Evolutionary conservation across 208 protist genomes (phyloP), one percentile per base, ranked within the genome.

Genomic region (Trichomonas vaginalis): DNA sequence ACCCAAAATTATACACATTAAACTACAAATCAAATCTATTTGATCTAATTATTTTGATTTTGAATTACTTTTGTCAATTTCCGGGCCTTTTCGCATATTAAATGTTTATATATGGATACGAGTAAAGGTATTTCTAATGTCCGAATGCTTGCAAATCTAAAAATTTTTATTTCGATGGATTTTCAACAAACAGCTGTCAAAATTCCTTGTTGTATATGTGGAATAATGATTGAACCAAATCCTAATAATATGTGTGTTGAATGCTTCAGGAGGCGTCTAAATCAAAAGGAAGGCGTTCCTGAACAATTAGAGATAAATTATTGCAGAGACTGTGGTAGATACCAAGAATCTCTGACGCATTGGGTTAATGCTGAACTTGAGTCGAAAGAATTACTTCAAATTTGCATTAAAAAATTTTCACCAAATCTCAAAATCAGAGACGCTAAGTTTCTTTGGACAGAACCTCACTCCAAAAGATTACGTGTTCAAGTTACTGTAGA

Each of bases 371-470:
- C 35, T 6, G 82, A 88, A 47, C 82, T 88, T 32, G 49, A 95
- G 14, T 95, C 88, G 6, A 15, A 15, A 62, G 47, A 95, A 40
- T 40, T 95, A 2, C 23, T 95, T 15, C 47, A 95, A 42, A 17
- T 95, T 17, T 95, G 88, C 47, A 12, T 95, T 17, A 95, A 95
- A 70, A 95, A 95, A 45, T 47, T 95, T 49, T 12, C 45, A 51
- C 21, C 0, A 12, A 61, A 8, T 35, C 3, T 95, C 2, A 95
- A 95, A 47, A 47, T 95, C 37, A 2, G 27, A 39, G 46, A 95
- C 39, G 88, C 88, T 45, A 95, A 95, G 15, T 95, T 95, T 95
- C 40, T 95, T 45, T 95, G 88, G 88, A 95, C 88, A 45, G 88
- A 95, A 42, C 88, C 88, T 32, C 88, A 95, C 42, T 79, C 47